Percentiles rank a stretch among this genome's conserved stretches.
phyloP scores from a whole-genome alignment of 306 rosid species.

The Echinosophora koreensis region DNA sequence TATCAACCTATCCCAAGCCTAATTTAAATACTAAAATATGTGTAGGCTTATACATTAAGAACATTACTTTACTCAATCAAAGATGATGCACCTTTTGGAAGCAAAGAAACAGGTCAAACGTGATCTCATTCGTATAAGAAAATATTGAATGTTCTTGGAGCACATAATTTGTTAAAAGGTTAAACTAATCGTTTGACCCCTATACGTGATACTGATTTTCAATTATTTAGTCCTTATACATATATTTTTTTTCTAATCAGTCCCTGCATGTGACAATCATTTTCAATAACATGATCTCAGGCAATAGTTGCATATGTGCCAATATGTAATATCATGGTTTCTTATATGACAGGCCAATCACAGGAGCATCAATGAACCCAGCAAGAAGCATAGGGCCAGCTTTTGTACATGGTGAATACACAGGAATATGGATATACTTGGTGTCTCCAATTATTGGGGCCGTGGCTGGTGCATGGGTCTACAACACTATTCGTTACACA shows the following conservation, averaged over 20 bases:
- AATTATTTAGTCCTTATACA: too few relatives aligned
- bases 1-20: constrained; percentile 43
- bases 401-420: constrained; percentile 51
- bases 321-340: not conserved
- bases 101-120: constrained; percentile 29
- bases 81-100: constrained; percentile 34
- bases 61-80: not conserved
- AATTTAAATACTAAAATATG: not conserved
- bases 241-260: too few relatives aligned
- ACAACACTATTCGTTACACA: constrained; percentile 66
- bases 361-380: constrained; percentile 97
- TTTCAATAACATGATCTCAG: not conserved
- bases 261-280: too few relatives aligned
- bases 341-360: constrained; percentile 60
- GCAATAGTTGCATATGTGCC: not conserved
- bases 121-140: not conserved
- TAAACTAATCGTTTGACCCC: too few relatives aligned
- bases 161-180: too few relatives aligned
- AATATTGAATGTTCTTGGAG: too few relatives aligned
- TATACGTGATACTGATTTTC: too few relatives aligned
- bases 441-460: constrained; percentile 69
- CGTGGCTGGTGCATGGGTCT: constrained; percentile 68
- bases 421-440: constrained; percentile 73
- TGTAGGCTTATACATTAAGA: not conserved
- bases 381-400: constrained; percentile 96